Conservation (phyloP, 805 yeast genomes). For the Kazachstania psychrophila region DNA sequence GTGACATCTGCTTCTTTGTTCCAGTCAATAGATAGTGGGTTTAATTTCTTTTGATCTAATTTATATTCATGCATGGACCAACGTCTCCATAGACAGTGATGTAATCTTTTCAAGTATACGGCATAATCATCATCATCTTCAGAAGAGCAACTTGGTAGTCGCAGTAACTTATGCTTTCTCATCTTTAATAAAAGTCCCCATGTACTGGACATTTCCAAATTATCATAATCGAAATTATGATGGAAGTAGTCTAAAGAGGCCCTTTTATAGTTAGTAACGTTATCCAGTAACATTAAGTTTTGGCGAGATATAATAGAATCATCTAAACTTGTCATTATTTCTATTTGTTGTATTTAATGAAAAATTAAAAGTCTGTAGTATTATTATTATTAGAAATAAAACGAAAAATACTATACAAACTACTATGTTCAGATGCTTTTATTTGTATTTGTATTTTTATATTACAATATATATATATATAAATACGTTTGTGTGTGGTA, state of each 20-base stretch:
- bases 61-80: constrained; percentile 77
- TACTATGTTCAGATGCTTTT: too few species aligned
- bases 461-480: too few species aligned
- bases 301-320: constrained; percentile 25
- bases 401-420: too few species aligned
- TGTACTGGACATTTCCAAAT: constrained; percentile 12
- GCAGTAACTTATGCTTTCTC: constrained; percentile 20
- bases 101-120: constrained; percentile 41
- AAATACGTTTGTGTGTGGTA: too few species aligned
- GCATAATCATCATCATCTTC: constrained; percentile 25
- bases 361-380: too few species aligned
- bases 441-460: too few species aligned
- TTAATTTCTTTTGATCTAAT: constrained; percentile 47
- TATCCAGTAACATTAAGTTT: constrained; percentile 26
- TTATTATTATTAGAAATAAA: too few species aligned
- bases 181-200: constrained; percentile 16
- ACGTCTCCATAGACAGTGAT: constrained; percentile 88
- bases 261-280: constrained; percentile 25
- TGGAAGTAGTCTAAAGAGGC: constrained; percentile 28
- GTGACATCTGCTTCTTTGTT: constrained; percentile 89
- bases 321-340: constrained; percentile 23
- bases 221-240: constrained; percentile 11
- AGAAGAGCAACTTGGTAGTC: constrained; percentile 29
- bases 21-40: constrained; percentile 89
- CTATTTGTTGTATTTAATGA: neutral